Evolutionary conservation across 2,329 filamentous ascomycete species (phyloP).

Genomic region (Davidsoniella australis): DNA sequence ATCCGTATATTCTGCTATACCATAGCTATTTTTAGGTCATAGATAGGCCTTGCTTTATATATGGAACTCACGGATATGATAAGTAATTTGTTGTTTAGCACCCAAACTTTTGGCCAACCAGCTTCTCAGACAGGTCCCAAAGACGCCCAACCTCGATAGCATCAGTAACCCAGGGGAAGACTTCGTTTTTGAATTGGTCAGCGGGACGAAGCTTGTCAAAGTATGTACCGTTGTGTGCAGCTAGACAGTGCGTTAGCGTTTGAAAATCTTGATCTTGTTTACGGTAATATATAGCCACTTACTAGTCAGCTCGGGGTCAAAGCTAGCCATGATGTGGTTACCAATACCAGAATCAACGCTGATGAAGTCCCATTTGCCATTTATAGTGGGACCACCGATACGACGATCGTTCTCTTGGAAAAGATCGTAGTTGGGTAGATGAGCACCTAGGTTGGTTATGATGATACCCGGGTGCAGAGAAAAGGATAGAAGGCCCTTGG

Average conservation of each 20-base stretch:
- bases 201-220: background rate
- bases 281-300: background rate
- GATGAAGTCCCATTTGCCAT: background rate
- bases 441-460: slow-evolving; percentile 10
- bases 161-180: slow-evolving; percentile 7
- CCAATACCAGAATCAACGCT: background rate
- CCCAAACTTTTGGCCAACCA: slow-evolving; percentile 8
- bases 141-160: slow-evolving; percentile 13
- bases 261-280: background rate
- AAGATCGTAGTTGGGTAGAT: background rate
- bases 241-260: background rate
- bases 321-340: background rate
- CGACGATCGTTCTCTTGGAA: background rate
- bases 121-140: slow-evolving; percentile 13
- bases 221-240: background rate
- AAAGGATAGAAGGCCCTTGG: slow-evolving; percentile 1
- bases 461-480: slow-evolving; percentile 15
- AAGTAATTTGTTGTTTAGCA: background rate
- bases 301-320: background rate
- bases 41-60: background rate
- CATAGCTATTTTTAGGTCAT: slow-evolving; percentile 1
- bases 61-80: background rate
- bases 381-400: background rate
- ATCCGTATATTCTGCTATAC: slow-evolving; percentile 9
- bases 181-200: background rate